These are phyloP conservation scores for Phytophthora sp. DNA, from an alignment of 352 stramenopile species.

Conservation along the genomic window DNA sequence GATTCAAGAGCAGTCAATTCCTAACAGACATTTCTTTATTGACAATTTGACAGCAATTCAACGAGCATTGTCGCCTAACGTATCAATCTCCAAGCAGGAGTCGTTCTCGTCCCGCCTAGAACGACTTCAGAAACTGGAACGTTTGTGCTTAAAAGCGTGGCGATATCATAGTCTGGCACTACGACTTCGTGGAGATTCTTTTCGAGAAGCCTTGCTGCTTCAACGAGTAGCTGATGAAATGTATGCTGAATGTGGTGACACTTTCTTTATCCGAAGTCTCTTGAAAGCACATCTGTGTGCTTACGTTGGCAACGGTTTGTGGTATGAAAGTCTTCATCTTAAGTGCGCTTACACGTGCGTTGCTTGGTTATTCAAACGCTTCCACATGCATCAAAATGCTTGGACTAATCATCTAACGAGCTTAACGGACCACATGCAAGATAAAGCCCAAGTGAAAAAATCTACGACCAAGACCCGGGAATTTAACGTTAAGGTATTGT, in stretches of 20 bases:
- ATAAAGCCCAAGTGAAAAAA: neutral
- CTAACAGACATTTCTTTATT: constrained; percentile 12
- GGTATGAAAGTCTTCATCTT: constrained; percentile 48
- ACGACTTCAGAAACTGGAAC: constrained; percentile 62
- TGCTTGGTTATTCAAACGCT: constrained; percentile 45
- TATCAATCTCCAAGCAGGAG: constrained; percentile 42
- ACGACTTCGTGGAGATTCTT: constrained; percentile 45
- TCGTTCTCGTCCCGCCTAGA: constrained; percentile 49
- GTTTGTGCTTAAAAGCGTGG: constrained; percentile 70
- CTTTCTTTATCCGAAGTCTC: constrained; percentile 58
- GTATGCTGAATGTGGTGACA: constrained; percentile 48
- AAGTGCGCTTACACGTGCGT: constrained; percentile 38
- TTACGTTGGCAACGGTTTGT: constrained; percentile 35
- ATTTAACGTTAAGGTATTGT: constrained; percentile 39
- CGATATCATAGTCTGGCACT: constrained; percentile 50
- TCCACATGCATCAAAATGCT: constrained; percentile 28
- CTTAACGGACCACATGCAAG: constrained; percentile 15
- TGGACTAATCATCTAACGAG: constrained; percentile 14
- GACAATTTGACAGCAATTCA: constrained; percentile 44
- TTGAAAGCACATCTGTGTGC: constrained; percentile 57
- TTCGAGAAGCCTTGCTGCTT: constrained; percentile 61
- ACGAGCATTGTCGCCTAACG: constrained; percentile 41
- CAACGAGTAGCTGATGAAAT: constrained; percentile 60
- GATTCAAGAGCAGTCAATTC: neutral
- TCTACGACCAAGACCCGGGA: neutral